phyloP scores from a whole-genome alignment of 2,329 filamentous ascomycete genomes.

The Aspergillus fijiensis region DNA sequence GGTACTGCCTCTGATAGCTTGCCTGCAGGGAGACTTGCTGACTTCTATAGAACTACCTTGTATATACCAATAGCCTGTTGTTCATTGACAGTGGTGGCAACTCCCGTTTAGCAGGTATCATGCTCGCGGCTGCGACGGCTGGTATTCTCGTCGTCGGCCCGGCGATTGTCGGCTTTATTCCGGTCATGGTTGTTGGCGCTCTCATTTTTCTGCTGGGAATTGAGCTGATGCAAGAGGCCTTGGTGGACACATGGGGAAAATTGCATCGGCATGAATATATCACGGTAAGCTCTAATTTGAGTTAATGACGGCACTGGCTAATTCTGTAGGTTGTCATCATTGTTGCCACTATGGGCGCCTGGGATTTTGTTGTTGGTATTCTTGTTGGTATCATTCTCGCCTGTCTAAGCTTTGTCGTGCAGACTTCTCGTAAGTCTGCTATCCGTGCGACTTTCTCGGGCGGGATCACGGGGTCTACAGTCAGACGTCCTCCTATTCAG shows the following conservation, averaged over 20 bases:
- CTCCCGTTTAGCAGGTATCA: conserved; percentile 77
- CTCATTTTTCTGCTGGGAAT: conserved; percentile 95
- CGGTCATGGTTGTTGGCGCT: conserved; percentile 93
- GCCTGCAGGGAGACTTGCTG: conserved; percentile 18
- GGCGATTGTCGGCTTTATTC: conserved; percentile 86
- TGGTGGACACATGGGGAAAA: conserved; percentile 86
- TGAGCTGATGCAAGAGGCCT: conserved; percentile 82
- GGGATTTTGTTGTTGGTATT: conserved; percentile 95
- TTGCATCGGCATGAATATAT: conserved; percentile 83
- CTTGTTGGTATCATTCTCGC: conserved; percentile 87
- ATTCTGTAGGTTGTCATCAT: conserved; percentile 69
- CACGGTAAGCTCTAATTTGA: conserved; percentile 57
- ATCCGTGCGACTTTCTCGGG: conserved; percentile 89
- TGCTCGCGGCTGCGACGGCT: conserved; percentile 78
- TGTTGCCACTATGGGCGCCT: conserved; percentile 91
- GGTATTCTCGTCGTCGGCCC: conserved; percentile 84
- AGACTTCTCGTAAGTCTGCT: conserved; percentile 85
- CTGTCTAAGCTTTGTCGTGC: conserved; percentile 85
- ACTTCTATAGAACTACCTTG: conserved; percentile 77
- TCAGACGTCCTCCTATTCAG: conserved; percentile 85
- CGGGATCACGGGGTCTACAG: conserved; percentile 84
- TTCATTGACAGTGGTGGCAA: conserved; percentile 93
- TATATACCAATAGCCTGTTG: conserved; percentile 96
- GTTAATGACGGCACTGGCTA: conserved; percentile 1
- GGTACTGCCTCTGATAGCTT: conserved; percentile 31